These are phyloP conservation scores for Shiraia bambusicola DNA, from an alignment of 2,329 filamentous ascomycete species.

Conservation along the genomic window DNA sequence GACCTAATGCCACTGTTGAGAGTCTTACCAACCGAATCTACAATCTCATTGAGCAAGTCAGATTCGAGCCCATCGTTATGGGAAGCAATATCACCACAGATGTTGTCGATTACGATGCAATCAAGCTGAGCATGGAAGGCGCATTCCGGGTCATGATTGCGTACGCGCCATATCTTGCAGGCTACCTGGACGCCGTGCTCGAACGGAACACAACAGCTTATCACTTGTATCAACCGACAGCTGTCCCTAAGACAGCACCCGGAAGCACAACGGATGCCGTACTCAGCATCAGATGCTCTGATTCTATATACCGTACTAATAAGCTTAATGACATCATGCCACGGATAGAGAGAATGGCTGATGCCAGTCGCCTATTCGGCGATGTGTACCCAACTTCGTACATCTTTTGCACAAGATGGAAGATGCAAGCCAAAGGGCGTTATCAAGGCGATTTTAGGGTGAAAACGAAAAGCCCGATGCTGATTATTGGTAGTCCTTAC, in stretches of 20 bases:
- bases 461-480: slow-evolving; percentile 12
- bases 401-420: slow-evolving; percentile 9
- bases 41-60: slow-evolving; percentile 2
- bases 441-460: slow-evolving; percentile 12
- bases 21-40: not conserved
- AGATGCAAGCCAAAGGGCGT: slow-evolving; percentile 4
- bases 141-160: not conserved
- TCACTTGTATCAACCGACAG: not conserved
- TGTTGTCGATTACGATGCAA: not conserved
- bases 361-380: slow-evolving; percentile 3
- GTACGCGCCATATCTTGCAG: not conserved
- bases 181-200: slow-evolving; percentile 4
- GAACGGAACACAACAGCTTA: not conserved
- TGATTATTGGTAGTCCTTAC: slow-evolving; percentile 7
- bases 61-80: slow-evolving; percentile 2
- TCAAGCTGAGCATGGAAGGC: not conserved
- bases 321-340: slow-evolving; percentile 1
- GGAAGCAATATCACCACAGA: slow-evolving; percentile 2
- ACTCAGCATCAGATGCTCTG: slow-evolving; percentile 3
- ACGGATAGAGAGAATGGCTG: not conserved
- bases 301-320: slow-evolving; percentile 2
- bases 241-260: not conserved
- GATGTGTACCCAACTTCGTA: not conserved
- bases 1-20: not conserved
- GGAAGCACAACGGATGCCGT: not conserved